Evolutionary conservation across 257 asterid genomes (phyloP), one percentile per base, ranked within the genome.

Genomic region (Mitragyna speciosa): DNA sequence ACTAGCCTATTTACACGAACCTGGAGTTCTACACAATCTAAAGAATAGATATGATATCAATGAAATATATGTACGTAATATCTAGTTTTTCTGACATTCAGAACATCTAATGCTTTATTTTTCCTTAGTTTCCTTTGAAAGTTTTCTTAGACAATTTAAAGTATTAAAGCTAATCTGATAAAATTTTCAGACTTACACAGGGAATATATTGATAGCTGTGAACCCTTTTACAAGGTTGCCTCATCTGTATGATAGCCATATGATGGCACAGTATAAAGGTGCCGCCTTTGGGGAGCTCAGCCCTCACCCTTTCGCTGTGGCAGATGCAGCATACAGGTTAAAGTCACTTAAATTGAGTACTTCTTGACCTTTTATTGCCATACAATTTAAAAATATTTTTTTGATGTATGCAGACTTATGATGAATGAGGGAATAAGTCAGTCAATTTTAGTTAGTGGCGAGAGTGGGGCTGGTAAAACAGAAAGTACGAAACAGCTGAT

Each of bases 401-500:
- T 73, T 73, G n/a, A 39, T 84, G 76, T 22, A 24, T 87, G 78
- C 88, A 96, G 99, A 88, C 95, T 94, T 84, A 96, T 96, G 99
- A 94, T 94, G 78, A 91, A 92, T 80, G 98, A 96, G 28, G 97
- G 97, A 83, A 64, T 90, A 78, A 94, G 97, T 84, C 99, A 96
- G 92, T 86, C 99, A 52, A 96, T 96, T 82, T 87, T 96, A 90
- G 99, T 96, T 73, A 96, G 99, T 73, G 99, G 99, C 69, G 99
- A 96, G 92, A 96, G 99, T 86, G 99, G 99, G 88, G 99, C 99
- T 22, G 99, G 99, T 86, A 96, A 96, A 90, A 96, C 99, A 63
- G 99, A 96, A 89, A 96, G 97, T 87, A 96, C 99, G 47, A 96
- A 96, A 85, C 89, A 79, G 89, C 93, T 96, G 71, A 96, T 96